Conservation (phyloP, 352 stramenopile genomes). For the Globisporangium polare region DNA sequence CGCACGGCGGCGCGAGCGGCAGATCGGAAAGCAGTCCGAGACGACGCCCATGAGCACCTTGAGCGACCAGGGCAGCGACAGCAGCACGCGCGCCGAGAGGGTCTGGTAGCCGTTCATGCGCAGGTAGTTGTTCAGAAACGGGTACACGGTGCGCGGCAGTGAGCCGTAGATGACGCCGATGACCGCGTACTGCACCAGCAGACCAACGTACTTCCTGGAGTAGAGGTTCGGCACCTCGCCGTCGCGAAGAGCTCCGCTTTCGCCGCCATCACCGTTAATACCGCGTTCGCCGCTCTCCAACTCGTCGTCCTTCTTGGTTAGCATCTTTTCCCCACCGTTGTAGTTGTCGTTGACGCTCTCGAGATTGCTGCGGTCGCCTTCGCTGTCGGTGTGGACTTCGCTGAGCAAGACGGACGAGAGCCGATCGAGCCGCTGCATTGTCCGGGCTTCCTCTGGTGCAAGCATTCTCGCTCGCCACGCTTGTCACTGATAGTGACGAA, state of each 20-base stretch:
- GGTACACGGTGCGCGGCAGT: constrained; percentile 59
- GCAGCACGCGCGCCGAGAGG: constrained; percentile 18
- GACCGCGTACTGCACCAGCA: constrained; percentile 66
- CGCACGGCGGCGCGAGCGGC: constrained; percentile 20
- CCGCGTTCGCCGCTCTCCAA: too few species aligned
- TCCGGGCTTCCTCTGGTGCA: background rate
- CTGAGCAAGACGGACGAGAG: background rate
- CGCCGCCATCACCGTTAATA: too few species aligned
- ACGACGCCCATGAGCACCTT: constrained; percentile 66
- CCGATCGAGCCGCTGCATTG: background rate
- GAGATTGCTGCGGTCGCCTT: background rate
- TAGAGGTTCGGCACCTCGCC: constrained; percentile 53
- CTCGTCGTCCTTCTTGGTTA: too few species aligned
- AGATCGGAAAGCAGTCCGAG: constrained; percentile 55
- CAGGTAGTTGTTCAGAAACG: constrained; percentile 66
- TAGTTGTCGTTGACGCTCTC: too few species aligned
- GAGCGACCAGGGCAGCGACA: constrained; percentile 45
- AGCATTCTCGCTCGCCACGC: background rate
- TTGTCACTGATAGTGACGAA: background rate
- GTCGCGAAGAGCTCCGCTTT: constrained; percentile 22
- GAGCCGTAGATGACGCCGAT: constrained; percentile 61
- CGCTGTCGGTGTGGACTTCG: background rate
- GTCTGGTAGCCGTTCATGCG: constrained; percentile 28
- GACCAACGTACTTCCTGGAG: constrained; percentile 42
- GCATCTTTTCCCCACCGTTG: too few species aligned